Conservation (phyloP, 345 rosid genomes). For the Gossypium herbaceum region DNA sequence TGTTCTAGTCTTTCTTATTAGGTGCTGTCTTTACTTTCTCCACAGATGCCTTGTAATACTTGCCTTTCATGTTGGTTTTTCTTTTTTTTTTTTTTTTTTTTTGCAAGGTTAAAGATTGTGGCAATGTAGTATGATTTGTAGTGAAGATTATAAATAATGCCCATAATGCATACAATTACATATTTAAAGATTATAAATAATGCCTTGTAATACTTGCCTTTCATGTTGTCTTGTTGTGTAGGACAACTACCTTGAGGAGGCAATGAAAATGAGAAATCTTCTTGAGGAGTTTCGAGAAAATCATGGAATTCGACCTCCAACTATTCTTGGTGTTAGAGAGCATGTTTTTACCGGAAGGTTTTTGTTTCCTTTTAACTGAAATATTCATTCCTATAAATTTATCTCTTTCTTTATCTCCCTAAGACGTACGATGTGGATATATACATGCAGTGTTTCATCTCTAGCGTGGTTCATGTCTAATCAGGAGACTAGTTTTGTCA, state of each 20-base stretch:
- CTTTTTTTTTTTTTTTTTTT: background rate
- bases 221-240: slow-evolving; percentile 25
- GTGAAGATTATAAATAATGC: too few relatives aligned
- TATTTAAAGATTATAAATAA: too few relatives aligned
- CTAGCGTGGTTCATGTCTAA: slow-evolving; percentile 99
- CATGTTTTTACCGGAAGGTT: slow-evolving; percentile 97
- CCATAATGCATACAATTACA: too few relatives aligned
- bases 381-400: background rate
- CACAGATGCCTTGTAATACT: background rate
- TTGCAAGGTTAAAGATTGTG: background rate
- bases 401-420: slow-evolving; percentile 20
- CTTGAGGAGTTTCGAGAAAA: slow-evolving; percentile 85
- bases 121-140: background rate
- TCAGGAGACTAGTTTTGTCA: slow-evolving; percentile 99
- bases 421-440: slow-evolving; percentile 18
- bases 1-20: background rate
- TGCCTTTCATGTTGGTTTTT: background rate
- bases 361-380: slow-evolving; percentile 17
- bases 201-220: too few relatives aligned
- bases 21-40: background rate
- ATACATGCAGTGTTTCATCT: slow-evolving; percentile 85
- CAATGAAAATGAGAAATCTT: slow-evolving; percentile 96
- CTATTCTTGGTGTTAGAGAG: slow-evolving; percentile 96
- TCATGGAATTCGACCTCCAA: slow-evolving; percentile 93
- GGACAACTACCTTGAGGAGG: slow-evolving; percentile 99